Evolutionary conservation across 2,329 filamentous ascomycete species (phyloP).

Genomic region (Nigrograna mackinnonii): DNA sequence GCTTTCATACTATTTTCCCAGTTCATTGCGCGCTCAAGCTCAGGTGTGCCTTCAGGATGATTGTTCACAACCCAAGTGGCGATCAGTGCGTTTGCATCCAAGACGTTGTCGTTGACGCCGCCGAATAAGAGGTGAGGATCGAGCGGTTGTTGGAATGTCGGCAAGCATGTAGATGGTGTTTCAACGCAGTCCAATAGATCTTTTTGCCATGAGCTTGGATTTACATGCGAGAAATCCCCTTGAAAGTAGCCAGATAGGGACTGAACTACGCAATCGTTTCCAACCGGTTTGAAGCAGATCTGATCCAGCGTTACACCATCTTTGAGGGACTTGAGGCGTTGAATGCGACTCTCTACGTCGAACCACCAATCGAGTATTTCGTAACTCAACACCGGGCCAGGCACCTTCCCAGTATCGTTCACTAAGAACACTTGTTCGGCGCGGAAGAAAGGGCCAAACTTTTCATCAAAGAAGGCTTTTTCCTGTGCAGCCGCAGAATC

Average conservation of each 20-base stretch:
- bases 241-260: conserved; percentile 90
- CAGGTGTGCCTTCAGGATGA: conserved; percentile 71
- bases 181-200: conserved; percentile 74
- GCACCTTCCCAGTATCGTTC: conserved; percentile 73
- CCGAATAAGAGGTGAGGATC: conserved; percentile 85
- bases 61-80: conserved; percentile 96
- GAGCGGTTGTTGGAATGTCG: conserved; percentile 86
- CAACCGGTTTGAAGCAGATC: conserved; percentile 92
- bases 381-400: conserved; percentile 81
- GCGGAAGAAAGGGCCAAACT: conserved; percentile 95
- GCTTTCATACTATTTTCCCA: conserved; percentile 83
- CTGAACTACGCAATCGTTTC: conserved; percentile 87
- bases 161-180: conserved; percentile 79
- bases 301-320: conserved; percentile 75
- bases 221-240: conserved; percentile 64
- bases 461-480: conserved; percentile 89
- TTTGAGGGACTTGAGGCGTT: conserved; percentile 69
- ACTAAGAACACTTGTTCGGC: conserved; percentile 92
- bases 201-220: conserved; percentile 70
- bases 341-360: conserved; percentile 79
- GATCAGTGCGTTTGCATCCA: conserved; percentile 78
- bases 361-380: conserved; percentile 95
- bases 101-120: conserved; percentile 69
- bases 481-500: conserved; percentile 88
- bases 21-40: conserved; percentile 76